phyloP scores from a whole-genome alignment of 176 grass and related monocot genomes.

The Avena insularis region DNA sequence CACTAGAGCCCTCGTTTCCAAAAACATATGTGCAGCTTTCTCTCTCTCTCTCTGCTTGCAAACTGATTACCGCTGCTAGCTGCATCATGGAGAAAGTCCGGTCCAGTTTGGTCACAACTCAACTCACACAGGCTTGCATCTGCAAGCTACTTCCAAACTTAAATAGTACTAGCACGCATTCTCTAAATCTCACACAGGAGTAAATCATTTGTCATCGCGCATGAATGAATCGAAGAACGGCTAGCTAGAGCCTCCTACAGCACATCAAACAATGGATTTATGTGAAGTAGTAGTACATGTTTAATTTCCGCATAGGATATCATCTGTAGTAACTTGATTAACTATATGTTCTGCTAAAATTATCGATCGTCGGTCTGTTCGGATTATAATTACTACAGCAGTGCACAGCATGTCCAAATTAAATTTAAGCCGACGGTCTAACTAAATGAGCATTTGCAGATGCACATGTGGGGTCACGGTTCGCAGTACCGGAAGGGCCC shows the following conservation, averaged over 20 bases:
- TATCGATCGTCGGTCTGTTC: background rate
- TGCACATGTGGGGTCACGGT: slow-evolving; percentile 99
- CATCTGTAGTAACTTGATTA: background rate
- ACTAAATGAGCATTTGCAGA: slow-evolving; percentile 49
- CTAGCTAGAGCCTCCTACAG: background rate
- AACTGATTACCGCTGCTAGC: slow-evolving; percentile 13
- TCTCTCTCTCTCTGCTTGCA: slow-evolving; percentile 22
- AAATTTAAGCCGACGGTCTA: background rate
- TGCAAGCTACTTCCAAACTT: slow-evolving; percentile 1
- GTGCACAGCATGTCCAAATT: background rate
- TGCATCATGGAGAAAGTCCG: slow-evolving; percentile 25
- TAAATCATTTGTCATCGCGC: background rate
- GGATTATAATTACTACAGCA: too few relatives aligned
- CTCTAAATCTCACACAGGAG: background rate
- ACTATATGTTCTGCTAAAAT: background rate
- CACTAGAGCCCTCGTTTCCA: slow-evolving; percentile 35
- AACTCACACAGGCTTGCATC: background rate
- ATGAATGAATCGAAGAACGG: slow-evolving; percentile 18
- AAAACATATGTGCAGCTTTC: slow-evolving; percentile 30
- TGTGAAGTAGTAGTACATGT: background rate
- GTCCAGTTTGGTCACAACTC: slow-evolving; percentile 6
- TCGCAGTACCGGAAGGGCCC: slow-evolving; percentile 96
- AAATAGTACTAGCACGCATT: background rate
- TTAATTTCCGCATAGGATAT: slow-evolving; percentile 32
- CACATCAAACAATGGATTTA: slow-evolving; percentile 34